phyloP scores from a whole-genome alignment of 176 grass and related monocot species.

The Zoysia japonica region DNA sequence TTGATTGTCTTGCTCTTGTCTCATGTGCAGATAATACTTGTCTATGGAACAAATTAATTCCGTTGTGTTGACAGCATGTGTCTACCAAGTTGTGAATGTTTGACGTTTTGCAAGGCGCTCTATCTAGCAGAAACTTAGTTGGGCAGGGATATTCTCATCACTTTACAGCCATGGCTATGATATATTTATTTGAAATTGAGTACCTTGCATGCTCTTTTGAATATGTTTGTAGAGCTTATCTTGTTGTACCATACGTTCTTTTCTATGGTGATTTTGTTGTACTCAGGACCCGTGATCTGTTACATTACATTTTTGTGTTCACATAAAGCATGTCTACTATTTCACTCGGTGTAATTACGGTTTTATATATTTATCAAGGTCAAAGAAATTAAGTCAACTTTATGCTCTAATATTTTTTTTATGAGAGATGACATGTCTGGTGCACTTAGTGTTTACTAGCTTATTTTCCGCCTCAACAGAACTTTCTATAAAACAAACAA shows the following conservation, averaged over 20 bases:
- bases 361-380: neutral
- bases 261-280: constrained; percentile 17
- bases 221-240: constrained; percentile 35
- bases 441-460: neutral
- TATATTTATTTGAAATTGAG: constrained; percentile 34
- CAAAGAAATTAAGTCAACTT: neutral
- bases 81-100: constrained; percentile 53
- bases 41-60: constrained; percentile 31
- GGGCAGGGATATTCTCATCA: constrained; percentile 60
- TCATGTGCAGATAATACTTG: constrained; percentile 45
- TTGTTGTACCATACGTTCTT: constrained; percentile 34
- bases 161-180: constrained; percentile 49
- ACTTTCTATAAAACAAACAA: constrained; percentile 9
- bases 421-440: constrained; percentile 1
- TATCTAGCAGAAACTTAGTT: constrained; percentile 59
- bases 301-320: constrained; percentile 7
- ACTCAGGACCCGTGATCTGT: constrained; percentile 28
- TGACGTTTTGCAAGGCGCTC: constrained; percentile 68
- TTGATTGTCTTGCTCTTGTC: constrained; percentile 61
- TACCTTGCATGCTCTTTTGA: constrained; percentile 38
- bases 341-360: constrained; percentile 11
- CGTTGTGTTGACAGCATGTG: constrained; percentile 63
- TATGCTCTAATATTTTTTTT: constrained; percentile 14
- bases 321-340: constrained; percentile 10
- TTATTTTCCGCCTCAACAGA: neutral